Evolutionary conservation across 805 yeast genomes (phyloP).

Genomic region (Babjeviella inositovora): DNA sequence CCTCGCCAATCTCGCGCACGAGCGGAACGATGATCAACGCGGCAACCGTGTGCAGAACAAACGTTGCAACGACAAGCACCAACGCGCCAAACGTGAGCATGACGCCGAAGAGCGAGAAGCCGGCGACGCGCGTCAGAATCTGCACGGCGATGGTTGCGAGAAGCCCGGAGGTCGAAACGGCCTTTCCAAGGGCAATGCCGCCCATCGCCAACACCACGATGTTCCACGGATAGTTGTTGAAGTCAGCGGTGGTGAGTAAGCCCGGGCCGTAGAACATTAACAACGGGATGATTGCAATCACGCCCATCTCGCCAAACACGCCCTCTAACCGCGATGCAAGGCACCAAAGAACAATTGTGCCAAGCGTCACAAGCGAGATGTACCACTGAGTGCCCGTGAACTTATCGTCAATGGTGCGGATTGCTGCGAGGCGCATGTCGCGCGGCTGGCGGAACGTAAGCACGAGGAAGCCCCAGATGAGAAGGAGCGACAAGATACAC

Average conservation of each 20-base stretch:
- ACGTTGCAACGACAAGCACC: conserved; percentile 76
- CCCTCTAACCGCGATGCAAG: conserved; percentile 59
- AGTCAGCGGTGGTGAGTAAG: conserved; percentile 72
- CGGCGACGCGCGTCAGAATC: conserved; percentile 52
- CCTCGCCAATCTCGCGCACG: conserved; percentile 77
- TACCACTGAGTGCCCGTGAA: conserved; percentile 66
- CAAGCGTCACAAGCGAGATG: conserved; percentile 46
- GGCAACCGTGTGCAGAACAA: conserved; percentile 94
- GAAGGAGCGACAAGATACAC: conserved; percentile 38
- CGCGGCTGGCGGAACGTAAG: conserved; percentile 44
- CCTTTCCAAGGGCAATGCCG: conserved; percentile 89
- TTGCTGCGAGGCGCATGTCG: conserved; percentile 20
- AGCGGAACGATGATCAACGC: conserved; percentile 87
- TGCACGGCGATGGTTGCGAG: conserved; percentile 59
- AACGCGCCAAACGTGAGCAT: conserved; percentile 68
- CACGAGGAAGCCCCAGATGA: conserved; percentile 61
- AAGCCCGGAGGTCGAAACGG: conserved; percentile 84
- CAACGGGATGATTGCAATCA: conserved; percentile 79
- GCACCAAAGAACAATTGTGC: conserved; percentile 84
- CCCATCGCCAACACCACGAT: conserved; percentile 96
- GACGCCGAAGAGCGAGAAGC: conserved; percentile 57
- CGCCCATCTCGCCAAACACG: conserved; percentile 91
- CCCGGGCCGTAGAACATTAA: conserved; percentile 91
- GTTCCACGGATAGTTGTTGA: conserved; percentile 94
- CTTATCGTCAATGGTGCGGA: conserved; percentile 42